Base-by-base conservation (phyloP, 1,284 basidiomycete species). In the Stygiomarasmius scandens region DNA sequence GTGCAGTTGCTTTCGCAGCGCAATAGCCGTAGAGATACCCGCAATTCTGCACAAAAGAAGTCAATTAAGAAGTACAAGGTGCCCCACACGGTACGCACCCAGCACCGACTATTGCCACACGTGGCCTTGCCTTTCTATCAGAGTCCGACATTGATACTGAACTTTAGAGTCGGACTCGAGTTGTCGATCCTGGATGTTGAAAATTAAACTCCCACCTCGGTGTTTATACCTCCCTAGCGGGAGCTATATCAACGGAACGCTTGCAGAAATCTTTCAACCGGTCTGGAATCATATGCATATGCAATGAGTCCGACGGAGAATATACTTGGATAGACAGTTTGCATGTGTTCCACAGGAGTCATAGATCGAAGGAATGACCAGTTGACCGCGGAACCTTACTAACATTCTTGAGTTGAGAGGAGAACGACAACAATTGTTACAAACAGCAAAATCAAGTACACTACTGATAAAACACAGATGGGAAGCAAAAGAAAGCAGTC, bases 21-120 rank as follows among this genome's bases (percentile, higher is more conserved):
- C 73, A 52, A 84, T 78, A 16, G 78, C 81, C 6, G 76, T 70
- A 19, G 78, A 71, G 46, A 85, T 77, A 5, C 81, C 81, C 2
- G 74, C 75, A 52, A 81, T 58, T 1, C 68, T 71, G 49, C 11
- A 22, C 55, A 23, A 16, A 49, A 22, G 41, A 29, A 9, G 22
- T 12, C 6, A 12, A 6, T 32, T 12, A 12, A 32, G 29, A 32
- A 32, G 29, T 5, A 32, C 12, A 32, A 32, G 53, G 27, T 41
- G n/a, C 52, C 19, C 29, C 12, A 5, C 6, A 32, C 6, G 29
- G 19, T 4, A 67, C 74, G 58, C 63, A 82, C 81, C 81, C 81
- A 46, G 78, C 80, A 47, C 82, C 82, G 45, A 83, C 73, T 56
- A 84, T 80, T 44, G 76, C 72, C 36, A 82, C 68, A 56, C 69